phyloP scores from a whole-genome alignment of 177 flowering plant genomes.

The Vitis hybrid region DNA sequence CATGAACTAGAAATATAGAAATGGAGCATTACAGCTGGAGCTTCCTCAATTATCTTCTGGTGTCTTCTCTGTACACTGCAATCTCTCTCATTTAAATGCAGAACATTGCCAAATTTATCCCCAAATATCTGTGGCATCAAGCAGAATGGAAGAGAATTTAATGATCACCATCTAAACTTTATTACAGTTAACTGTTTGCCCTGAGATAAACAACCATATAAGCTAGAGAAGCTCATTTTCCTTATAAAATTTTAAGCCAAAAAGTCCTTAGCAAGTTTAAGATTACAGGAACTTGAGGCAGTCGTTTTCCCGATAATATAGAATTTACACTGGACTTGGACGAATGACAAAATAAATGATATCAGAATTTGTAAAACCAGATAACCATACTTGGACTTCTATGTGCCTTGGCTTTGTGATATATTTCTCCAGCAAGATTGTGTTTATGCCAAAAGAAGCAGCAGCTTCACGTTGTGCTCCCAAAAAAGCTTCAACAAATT shows the following conservation, averaged over 20 bases:
- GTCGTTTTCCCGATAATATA: neutral
- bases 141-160: conserved; percentile 5
- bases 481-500: conserved; percentile 85
- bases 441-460: conserved; percentile 90
- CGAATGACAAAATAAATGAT: neutral
- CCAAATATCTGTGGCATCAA: conserved; percentile 70
- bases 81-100: conserved; percentile 91
- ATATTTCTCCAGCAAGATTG: conserved; percentile 91
- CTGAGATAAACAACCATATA: neutral
- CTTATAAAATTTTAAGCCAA: neutral
- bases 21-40: conserved; percentile 82
- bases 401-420: conserved; percentile 93
- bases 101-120: conserved; percentile 83
- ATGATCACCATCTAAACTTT: neutral
- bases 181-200: too few species aligned
- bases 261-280: neutral
- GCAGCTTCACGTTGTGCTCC: conserved; percentile 98
- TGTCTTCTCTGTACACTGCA: conserved; percentile 99
- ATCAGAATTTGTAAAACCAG: neutral
- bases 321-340: neutral
- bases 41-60: conserved; percentile 99
- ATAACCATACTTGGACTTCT: conserved; percentile 84
- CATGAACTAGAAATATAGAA: conserved; percentile 12
- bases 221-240: neutral
- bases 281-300: neutral